These are phyloP conservation scores for Candida sp. DNA, from an alignment of 1,139 yeast genomes.

Conservation along the genomic window DNA sequence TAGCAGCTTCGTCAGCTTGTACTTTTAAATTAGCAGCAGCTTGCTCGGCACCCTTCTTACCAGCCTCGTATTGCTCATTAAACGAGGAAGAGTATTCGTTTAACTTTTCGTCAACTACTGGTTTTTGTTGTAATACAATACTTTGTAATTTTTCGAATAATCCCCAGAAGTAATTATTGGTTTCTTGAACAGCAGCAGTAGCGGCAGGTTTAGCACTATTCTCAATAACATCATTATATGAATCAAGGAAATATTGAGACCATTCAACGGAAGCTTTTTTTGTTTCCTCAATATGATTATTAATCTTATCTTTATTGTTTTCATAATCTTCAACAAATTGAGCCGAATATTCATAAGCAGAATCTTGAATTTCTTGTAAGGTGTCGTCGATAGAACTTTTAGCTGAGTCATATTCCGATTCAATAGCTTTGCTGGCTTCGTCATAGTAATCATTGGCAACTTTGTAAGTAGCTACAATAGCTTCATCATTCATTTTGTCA, in stretches of 20 bases:
- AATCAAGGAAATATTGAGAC: slow-evolving; percentile 5
- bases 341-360: slow-evolving; percentile 19
- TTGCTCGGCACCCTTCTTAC: slow-evolving; percentile 6
- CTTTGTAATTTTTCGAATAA: slow-evolving; percentile 4
- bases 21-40: slow-evolving; percentile 8
- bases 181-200: slow-evolving; percentile 7
- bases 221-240: slow-evolving; percentile 3
- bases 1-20: slow-evolving; percentile 8
- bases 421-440: slow-evolving; percentile 28
- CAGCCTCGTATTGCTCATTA: slow-evolving; percentile 5
- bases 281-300: slow-evolving; percentile 13
- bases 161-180: slow-evolving; percentile 5
- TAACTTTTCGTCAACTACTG: not conserved
- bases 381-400: slow-evolving; percentile 17
- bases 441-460: slow-evolving; percentile 41
- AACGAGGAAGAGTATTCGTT: not conserved
- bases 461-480: slow-evolving; percentile 15
- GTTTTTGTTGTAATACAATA: not conserved
- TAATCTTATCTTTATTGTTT: slow-evolving; percentile 9
- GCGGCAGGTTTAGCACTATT: slow-evolving; percentile 8
- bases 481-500: slow-evolving; percentile 16
- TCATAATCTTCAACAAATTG: slow-evolving; percentile 11
- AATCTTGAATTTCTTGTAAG: slow-evolving; percentile 17
- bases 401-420: slow-evolving; percentile 16
- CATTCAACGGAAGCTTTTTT: slow-evolving; percentile 15